These are phyloP conservation scores for Hymenoscyphus fraxineus DNA, from an alignment of 2,329 filamentous ascomycete species.

Conservation along the genomic window DNA sequence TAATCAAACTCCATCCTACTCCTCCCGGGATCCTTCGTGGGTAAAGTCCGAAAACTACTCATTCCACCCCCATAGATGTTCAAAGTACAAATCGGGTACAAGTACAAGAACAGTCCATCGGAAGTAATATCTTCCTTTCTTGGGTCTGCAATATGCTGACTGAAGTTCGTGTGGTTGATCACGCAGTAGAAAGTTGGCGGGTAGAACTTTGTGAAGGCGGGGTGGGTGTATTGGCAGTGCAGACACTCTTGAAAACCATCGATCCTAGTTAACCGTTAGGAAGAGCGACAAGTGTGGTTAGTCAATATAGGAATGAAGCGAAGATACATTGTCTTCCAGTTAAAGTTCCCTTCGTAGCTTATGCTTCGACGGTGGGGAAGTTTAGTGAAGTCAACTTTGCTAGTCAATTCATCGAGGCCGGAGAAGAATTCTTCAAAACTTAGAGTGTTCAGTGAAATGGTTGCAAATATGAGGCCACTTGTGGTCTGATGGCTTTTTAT, in stretches of 20 bases:
- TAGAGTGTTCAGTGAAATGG: slow-evolving; percentile 45
- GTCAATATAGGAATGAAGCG: neutral
- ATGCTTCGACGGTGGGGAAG: slow-evolving; percentile 50
- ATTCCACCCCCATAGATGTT: slow-evolving; percentile 57
- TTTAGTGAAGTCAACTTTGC: slow-evolving; percentile 50
- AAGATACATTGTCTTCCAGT: slow-evolving; percentile 54
- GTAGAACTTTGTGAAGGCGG: slow-evolving; percentile 51
- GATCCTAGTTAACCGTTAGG: slow-evolving; percentile 38
- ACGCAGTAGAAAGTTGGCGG: slow-evolving; percentile 53
- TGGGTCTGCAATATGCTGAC: slow-evolving; percentile 52
- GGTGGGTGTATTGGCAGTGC: slow-evolving; percentile 56
- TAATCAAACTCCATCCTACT: slow-evolving; percentile 58
- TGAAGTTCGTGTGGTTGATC: slow-evolving; percentile 52
- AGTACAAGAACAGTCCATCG: slow-evolving; percentile 54
- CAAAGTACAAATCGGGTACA: slow-evolving; percentile 54
- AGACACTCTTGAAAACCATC: slow-evolving; percentile 57
- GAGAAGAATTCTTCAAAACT: slow-evolving; percentile 51
- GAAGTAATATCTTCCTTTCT: slow-evolving; percentile 40
- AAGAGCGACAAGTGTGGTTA: neutral
- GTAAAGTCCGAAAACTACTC: slow-evolving; percentile 53
- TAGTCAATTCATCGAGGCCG: slow-evolving; percentile 46
- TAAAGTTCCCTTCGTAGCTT: slow-evolving; percentile 53
- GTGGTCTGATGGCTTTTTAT: slow-evolving; percentile 40
- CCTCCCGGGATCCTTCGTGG: slow-evolving; percentile 45
- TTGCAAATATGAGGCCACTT: slow-evolving; percentile 50